Conservation (phyloP, 257 asterid genomes). For the Penstemon barbatus region DNA sequence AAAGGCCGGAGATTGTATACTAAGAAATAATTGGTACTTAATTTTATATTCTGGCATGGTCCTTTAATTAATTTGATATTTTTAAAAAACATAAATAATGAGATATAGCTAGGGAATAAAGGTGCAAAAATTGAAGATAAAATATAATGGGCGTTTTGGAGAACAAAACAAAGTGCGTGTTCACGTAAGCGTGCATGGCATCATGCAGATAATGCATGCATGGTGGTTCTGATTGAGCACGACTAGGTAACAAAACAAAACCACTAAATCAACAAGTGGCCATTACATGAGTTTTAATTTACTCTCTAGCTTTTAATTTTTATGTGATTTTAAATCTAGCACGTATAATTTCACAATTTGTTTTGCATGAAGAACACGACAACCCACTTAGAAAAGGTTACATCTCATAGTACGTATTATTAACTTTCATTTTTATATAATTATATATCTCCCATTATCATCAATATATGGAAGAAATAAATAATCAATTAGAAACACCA, state of each 20-base stretch:
- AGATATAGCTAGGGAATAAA: neutral
- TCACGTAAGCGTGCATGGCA: conserved; percentile 39
- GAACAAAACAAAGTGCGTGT: conserved; percentile 16
- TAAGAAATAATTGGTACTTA: too few species aligned
- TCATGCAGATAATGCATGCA: conserved; percentile 40
- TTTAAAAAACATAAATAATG: neutral
- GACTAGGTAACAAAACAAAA: conserved; percentile 35
- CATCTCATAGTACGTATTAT: neutral
- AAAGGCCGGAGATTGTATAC: too few species aligned
- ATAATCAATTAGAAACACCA: neutral
- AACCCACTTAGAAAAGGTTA: conserved; percentile 40
- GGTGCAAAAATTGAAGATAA: neutral
- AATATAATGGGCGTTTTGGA: neutral
- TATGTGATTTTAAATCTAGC: conserved; percentile 19
- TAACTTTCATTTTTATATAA: neutral
- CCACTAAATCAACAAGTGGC: conserved; percentile 42
- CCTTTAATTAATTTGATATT: neutral
- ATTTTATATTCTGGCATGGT: too few species aligned
- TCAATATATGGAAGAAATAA: neutral
- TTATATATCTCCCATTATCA: neutral
- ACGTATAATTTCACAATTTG: conserved; percentile 28
- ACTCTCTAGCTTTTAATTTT: neutral
- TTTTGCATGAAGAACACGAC: conserved; percentile 41
- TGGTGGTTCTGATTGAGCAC: conserved; percentile 33
- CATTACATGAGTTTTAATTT: conserved; percentile 14